phyloP scores from a whole-genome alignment of 176 grass and related monocot genomes.

The Typha latifolia region DNA sequence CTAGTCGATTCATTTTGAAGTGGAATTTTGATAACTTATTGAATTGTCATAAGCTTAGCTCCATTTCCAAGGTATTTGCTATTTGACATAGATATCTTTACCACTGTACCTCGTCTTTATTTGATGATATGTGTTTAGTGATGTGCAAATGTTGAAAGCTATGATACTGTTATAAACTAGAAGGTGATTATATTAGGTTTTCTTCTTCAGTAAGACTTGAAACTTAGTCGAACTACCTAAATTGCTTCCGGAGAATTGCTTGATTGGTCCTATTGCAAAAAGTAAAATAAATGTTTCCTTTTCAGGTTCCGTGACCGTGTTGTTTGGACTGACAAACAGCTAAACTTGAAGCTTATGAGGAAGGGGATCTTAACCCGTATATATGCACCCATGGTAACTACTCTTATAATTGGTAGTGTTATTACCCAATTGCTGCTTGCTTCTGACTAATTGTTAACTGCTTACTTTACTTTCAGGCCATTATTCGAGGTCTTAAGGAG shows the following conservation, averaged over 20 bases:
- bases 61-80: too few relatives aligned
- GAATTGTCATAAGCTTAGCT: neutral
- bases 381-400: slow-evolving; percentile 87
- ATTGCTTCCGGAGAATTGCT: neutral
- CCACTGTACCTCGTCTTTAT: too few relatives aligned
- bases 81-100: too few relatives aligned
- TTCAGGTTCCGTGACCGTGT: slow-evolving; percentile 90
- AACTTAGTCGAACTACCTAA: neutral
- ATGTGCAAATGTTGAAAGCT: too few relatives aligned
- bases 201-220: neutral
- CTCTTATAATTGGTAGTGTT: neutral
- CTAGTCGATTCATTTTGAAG: too few relatives aligned
- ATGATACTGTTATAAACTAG: too few relatives aligned
- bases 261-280: neutral
- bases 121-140: too few relatives aligned
- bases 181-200: neutral
- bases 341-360: slow-evolving; percentile 82
- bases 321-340: slow-evolving; percentile 79
- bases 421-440: neutral
- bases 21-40: too few relatives aligned
- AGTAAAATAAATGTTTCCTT: neutral
- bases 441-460: slow-evolving; percentile 23
- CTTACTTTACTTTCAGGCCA: slow-evolving; percentile 37
- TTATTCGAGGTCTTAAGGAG: slow-evolving; percentile 90
- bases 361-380: slow-evolving; percentile 90